These are phyloP conservation scores for Annulohypoxylon bovei DNA, from an alignment of 495 filamentous ascomycete species.

Conservation along the genomic window DNA sequence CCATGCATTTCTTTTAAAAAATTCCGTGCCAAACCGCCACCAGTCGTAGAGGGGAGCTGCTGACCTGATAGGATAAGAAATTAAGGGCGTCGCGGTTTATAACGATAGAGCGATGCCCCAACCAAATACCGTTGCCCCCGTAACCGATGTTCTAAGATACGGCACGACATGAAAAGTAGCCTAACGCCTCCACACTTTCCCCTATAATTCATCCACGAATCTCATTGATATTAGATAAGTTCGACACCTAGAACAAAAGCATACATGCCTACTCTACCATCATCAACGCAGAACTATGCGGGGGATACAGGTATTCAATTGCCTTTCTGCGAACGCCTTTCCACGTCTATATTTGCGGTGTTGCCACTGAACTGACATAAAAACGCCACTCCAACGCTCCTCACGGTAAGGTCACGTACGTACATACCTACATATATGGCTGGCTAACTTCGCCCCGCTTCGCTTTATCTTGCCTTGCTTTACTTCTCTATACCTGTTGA, in stretches of 20 bases:
- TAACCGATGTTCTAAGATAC: too few species aligned
- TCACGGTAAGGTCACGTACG: background rate
- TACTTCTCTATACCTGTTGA: background rate
- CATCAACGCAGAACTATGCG: conserved; percentile 12
- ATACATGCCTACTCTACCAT: background rate
- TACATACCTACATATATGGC: conserved; percentile 10
- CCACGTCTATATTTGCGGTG: conserved; percentile 31
- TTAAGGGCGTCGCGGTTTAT: too few species aligned
- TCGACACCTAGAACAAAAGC: background rate
- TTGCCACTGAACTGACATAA: conserved; percentile 10
- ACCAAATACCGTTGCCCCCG: too few species aligned
- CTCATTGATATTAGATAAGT: background rate
- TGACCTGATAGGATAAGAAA: too few species aligned
- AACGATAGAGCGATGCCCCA: too few species aligned
- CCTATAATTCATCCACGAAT: background rate
- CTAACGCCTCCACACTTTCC: too few species aligned
- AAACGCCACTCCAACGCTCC: conserved; percentile 7
- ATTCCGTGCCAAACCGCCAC: too few species aligned
- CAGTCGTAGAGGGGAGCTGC: too few species aligned
- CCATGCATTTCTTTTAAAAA: too few species aligned
- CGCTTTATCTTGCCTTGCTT: background rate
- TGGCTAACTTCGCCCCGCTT: background rate
- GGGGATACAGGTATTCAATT: conserved; percentile 32
- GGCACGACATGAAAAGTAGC: too few species aligned
- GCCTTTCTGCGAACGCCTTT: conserved; percentile 38